Evolutionary conservation across 495 filamentous ascomycete species (phyloP).

Genomic region (Chlorociboria aeruginascens): DNA sequence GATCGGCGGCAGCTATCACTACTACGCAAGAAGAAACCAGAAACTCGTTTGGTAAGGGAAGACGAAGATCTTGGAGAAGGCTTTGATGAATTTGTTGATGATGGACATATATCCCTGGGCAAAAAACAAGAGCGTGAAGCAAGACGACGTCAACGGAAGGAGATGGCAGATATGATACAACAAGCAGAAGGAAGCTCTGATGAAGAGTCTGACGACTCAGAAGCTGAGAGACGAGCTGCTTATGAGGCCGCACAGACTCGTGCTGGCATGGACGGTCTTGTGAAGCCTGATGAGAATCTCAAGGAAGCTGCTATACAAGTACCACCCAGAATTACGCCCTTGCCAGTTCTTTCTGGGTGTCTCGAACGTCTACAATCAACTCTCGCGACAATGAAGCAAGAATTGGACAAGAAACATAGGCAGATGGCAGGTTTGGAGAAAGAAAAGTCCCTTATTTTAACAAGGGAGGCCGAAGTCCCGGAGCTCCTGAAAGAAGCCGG

Average conservation of each 20-base stretch:
- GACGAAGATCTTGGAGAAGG: slow-evolving; percentile 94
- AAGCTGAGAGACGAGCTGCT: slow-evolving; percentile 66
- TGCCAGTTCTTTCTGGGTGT: slow-evolving; percentile 39
- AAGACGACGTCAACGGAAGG: slow-evolving; percentile 48
- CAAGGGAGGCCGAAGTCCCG: slow-evolving; percentile 72
- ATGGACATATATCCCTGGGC: slow-evolving; percentile 68
- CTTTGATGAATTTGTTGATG: slow-evolving; percentile 85
- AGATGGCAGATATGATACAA: slow-evolving; percentile 76
- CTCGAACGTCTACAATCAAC: slow-evolving; percentile 38
- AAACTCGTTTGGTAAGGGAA: slow-evolving; percentile 68
- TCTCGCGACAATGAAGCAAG: slow-evolving; percentile 43
- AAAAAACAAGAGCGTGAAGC: slow-evolving; percentile 71
- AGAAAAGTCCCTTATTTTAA: slow-evolving; percentile 58
- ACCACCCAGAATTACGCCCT: slow-evolving; percentile 45
- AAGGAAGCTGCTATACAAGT: slow-evolving; percentile 9
- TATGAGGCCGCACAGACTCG: slow-evolving; percentile 84
- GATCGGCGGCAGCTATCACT: slow-evolving; percentile 34
- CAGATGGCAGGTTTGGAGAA: slow-evolving; percentile 48
- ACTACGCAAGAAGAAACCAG: slow-evolving; percentile 39
- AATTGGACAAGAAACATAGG: slow-evolving; percentile 38
- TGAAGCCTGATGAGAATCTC: slow-evolving; percentile 19
- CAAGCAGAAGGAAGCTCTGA: slow-evolving; percentile 58
- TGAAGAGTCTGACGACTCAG: slow-evolving; percentile 58
- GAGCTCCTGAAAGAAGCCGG: slow-evolving; percentile 69
- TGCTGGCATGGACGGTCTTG: slow-evolving; percentile 62